Evolutionary conservation across 148 eudicot species (phyloP), one percentile per base, ranked within the genome.

Genomic region (Camellia lanceoleosa): DNA sequence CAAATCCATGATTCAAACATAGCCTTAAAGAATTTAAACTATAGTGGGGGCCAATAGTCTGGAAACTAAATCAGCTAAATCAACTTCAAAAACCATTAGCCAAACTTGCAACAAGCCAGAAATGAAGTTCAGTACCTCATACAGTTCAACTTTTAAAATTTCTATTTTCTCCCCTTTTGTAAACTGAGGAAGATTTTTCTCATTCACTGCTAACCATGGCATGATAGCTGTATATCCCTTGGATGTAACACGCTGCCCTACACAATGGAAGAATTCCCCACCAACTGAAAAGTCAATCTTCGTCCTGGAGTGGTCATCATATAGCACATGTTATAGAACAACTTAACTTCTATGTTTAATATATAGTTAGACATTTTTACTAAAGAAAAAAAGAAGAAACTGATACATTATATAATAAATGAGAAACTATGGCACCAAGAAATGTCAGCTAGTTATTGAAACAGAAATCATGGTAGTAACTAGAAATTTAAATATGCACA

Each of bases 121-220:
- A 46, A 38, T 41, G 43, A 12, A 19, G 56, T 80, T 66, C 30
- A 73, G 47, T 89, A 95, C 98, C 98, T 95, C 97, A 81, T 91
- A 89, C 1, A 95, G 86, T 69, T 95, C 98, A 78, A 89, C 89
- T 84, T 87, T 90, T 41, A 90, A 86, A 77, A 89, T 79, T 81
- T 89, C 86, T 60, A 95, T 87, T 85, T 78, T 95, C 83, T 95
- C 90, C 80, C 92, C 96, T 83, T 85, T 84, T n/a, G 88, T 80
- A 73, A 95, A 89, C 56, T 88, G 90, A 73, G 98, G 98, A 83
- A 95, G 95, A 74, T 75, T 91, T 84, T 89, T 93, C 87, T 95
- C 98, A 77, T 79, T 93, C 68, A 93, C 83, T 78, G 89, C 95
- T 88, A 90, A 87, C 98, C 97, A 95, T 68, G 97, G 98, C 92